A percentile compares a stretch with the other conserved stretches of the same genome.
These are phyloP conservation scores for Globisporangium iwayamae DNA, from an alignment of 352 stramenopile genomes.

Conservation along the genomic window DNA sequence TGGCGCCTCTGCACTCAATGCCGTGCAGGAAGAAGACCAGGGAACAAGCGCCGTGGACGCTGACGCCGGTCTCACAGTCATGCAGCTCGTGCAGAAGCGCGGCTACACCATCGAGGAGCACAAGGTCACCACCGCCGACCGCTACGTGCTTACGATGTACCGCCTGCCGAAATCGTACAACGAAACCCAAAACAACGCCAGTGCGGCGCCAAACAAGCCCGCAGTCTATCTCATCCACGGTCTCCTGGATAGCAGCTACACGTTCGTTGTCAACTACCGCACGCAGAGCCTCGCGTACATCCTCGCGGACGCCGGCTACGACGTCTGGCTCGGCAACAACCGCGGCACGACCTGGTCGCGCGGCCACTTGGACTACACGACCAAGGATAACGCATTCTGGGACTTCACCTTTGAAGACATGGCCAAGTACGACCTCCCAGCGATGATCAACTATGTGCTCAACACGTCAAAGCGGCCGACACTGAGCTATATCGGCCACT, in stretches of 20 bases:
- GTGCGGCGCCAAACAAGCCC: slow-evolving; percentile 32
- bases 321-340: slow-evolving; percentile 67
- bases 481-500: slow-evolving; percentile 54
- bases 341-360: slow-evolving; percentile 54
- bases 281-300: slow-evolving; percentile 51
- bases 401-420: slow-evolving; percentile 60
- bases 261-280: slow-evolving; percentile 53
- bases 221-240: slow-evolving; percentile 52
- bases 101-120: slow-evolving; percentile 51
- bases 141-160: slow-evolving; percentile 58
- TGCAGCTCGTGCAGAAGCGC: slow-evolving; percentile 24
- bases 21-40: slow-evolving; percentile 7
- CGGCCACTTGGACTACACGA: slow-evolving; percentile 23
- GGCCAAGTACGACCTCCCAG: slow-evolving; percentile 44
- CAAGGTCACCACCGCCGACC: slow-evolving; percentile 39
- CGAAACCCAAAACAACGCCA: slow-evolving; percentile 27
- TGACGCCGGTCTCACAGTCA: slow-evolving; percentile 15
- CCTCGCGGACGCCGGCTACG: slow-evolving; percentile 47
- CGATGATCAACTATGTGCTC: slow-evolving; percentile 49
- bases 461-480: slow-evolving; percentile 29
- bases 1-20: background rate
- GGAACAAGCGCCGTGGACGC: slow-evolving; percentile 4
- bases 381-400: slow-evolving; percentile 40
- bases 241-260: slow-evolving; percentile 53
- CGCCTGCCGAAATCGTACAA: slow-evolving; percentile 42